Evolutionary conservation across 2,329 filamentous ascomycete genomes (phyloP), one percentile per base, ranked within the genome.

Genomic region (Beauveria brongniartii): DNA sequence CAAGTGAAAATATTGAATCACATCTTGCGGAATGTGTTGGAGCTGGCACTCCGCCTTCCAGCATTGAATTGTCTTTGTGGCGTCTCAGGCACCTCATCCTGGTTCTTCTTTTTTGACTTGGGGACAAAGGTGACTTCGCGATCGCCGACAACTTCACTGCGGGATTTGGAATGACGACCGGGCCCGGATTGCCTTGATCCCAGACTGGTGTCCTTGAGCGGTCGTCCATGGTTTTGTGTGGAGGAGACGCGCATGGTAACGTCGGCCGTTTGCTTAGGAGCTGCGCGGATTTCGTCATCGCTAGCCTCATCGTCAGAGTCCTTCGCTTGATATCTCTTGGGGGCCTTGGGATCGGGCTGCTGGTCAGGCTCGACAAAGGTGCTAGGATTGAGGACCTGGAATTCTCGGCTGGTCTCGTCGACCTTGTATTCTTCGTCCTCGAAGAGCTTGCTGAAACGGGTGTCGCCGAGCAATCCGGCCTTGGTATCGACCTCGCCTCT

Each of bases 361-460:
- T 70, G 67, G n/a, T 71, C 71, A 51, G 26, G 40, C 6, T 73
- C 69, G 61, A 78, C 70, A n/a, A 78, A 69, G 5, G 91, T 94
- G 73, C 91, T 96, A 5, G 94, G 91, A 71, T 99, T 99, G 74
- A 96, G 86, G 51, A 88, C 82, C 62, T 87, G 84, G 79, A 96
- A 99, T 73, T 97, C 93, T 68, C 86, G 82, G 65, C 88, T 95
- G 44, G 78, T 88, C 76, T 99, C 94, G 72, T 99, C 93, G 62
- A 99, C 90, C 68, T 84, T 84, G 73, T 96, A 97, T 61, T 96
- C 92, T 68, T 92, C 89, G 72, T 97, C 91, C 70, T 97, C 88
- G 77, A 97, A 99, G 64, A 99, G 77, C 67, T 87, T 85, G 66
- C 83, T 83, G 82, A 99, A 97, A 78, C 94, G 92, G 55, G 86